Base-by-base conservation (phyloP, 2,329 filamentous ascomycete species). In the Paradendryphiella salina region DNA sequence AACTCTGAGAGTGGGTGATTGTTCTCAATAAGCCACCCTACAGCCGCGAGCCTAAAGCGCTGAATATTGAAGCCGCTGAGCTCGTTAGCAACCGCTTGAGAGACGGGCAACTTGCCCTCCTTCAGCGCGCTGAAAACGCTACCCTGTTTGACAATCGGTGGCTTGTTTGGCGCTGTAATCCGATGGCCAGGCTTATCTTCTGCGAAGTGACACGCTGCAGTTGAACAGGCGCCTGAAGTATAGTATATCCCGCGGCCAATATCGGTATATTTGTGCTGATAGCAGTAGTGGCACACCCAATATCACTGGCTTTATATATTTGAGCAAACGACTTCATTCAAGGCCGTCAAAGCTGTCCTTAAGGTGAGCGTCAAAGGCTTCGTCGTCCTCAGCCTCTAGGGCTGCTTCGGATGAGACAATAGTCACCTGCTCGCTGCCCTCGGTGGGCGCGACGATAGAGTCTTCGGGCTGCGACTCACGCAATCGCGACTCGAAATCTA, bases 1-100 rank as follows among this genome's bases (percentile, higher is more conserved):
- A 53, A 20, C 20, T 20, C 20, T 3, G 20, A 20, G 5, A 20
- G 20, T 20, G 20, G 20, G 20, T 20, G 20, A 29, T 53, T 48
- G 28, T 48, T 53, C 38, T 44, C 29, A 33, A 53, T 15, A 40
- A 53, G 44, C 50, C 39, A 48, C 2, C 15, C 21, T 23, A 53
- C 39, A 23, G 28, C 38, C 18, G 38, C 44, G 11, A 44, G 23
- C 23, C 40, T 21, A 15, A 53, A 53, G 32, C 26, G 9, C 44
- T 53, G 45, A 13, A 40, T 33, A 33, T 39, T 40, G 26, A 53
- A 53, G 39, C 33, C 31, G 17, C 32, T 15, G 8, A 53, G 17
- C 20, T 35, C 17, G 33, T 53, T 53, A 34, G 35, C 28, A 4
- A 46, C 20, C 5, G 23, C 36, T 13, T 46, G 29, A 2, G 35